phyloP scores from a whole-genome alignment of 495 filamentous ascomycete genomes.

The Elasticomyces elasticus region DNA sequence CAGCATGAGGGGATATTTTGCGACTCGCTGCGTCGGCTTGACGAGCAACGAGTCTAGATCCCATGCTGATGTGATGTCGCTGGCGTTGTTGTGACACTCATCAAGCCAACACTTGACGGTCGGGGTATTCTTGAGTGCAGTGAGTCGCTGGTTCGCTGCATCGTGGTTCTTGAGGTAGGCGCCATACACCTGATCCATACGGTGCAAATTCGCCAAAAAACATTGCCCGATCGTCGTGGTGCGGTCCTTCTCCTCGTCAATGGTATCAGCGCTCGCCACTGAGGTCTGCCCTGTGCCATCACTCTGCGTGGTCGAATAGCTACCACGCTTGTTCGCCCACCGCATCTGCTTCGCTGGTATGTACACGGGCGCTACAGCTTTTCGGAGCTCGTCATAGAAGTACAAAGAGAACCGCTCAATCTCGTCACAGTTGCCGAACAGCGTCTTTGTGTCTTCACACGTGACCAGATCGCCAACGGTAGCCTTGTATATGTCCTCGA shows the following conservation, averaged over 20 bases:
- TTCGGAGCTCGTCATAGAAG: constrained; percentile 69
- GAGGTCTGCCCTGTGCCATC: constrained; percentile 31
- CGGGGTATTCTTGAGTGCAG: constrained; percentile 57
- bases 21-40: constrained; percentile 85
- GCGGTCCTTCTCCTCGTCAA: constrained; percentile 59
- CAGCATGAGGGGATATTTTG: constrained; percentile 84
- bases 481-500: constrained; percentile 94
- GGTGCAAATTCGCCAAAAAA: constrained; percentile 59
- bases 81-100: constrained; percentile 78
- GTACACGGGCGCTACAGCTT: constrained; percentile 66
- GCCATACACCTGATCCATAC: constrained; percentile 77
- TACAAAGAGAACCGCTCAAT: constrained; percentile 70
- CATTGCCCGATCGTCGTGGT: constrained; percentile 68
- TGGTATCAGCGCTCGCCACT: constrained; percentile 10
- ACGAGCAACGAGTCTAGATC: constrained; percentile 86
- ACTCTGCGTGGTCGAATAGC: constrained; percentile 39
- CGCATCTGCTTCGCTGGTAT: constrained; percentile 46
- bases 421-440: constrained; percentile 85
- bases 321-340: constrained; percentile 47
- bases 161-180: constrained; percentile 82
- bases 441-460: constrained; percentile 66
- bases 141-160: constrained; percentile 66
- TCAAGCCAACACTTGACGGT: constrained; percentile 82
- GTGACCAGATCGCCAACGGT: constrained; percentile 77
- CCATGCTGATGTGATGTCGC: constrained; percentile 87